phyloP scores from a whole-genome alignment of 1,284 basidiomycete genomes.

The Pseudozyma tsukubaensis region DNA sequence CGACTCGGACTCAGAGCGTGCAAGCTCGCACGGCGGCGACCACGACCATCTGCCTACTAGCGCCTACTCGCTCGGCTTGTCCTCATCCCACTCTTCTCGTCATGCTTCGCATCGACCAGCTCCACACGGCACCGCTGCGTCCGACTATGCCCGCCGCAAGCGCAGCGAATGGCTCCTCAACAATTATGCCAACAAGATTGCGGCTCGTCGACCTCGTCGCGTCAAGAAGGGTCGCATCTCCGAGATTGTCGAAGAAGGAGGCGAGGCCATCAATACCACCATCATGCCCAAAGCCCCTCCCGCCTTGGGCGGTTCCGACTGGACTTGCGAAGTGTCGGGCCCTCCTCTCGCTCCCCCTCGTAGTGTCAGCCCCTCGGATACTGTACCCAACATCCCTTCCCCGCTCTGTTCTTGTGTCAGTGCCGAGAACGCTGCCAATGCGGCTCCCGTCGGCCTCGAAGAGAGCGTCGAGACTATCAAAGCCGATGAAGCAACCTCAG shows the following conservation, averaged over 20 bases:
- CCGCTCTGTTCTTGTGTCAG: constrained; percentile 59
- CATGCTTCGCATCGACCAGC: constrained; percentile 21
- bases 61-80: constrained; percentile 19
- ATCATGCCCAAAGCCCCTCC: constrained; percentile 44
- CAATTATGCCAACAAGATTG: constrained; percentile 53
- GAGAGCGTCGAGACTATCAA: constrained; percentile 53
- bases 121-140: constrained; percentile 36
- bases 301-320: constrained; percentile 32
- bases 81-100: constrained; percentile 19
- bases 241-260: constrained; percentile 61
- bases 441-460: constrained; percentile 22
- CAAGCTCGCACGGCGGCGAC: constrained; percentile 40
- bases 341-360: constrained; percentile 52
- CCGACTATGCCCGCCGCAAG: constrained; percentile 50
- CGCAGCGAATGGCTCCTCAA: constrained; percentile 54
- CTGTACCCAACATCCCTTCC: constrained; percentile 59
- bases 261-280: constrained; percentile 50
- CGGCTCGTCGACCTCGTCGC: constrained; percentile 41
- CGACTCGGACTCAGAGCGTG: constrained; percentile 53
- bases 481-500: constrained; percentile 9
- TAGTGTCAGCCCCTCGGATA: constrained; percentile 57
- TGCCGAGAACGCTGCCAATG: constrained; percentile 18
- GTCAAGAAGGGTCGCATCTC: constrained; percentile 60
- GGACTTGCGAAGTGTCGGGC: constrained; percentile 52
- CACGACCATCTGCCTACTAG: constrained; percentile 25